Percentiles rank a stretch among this genome's conserved stretches.
Evolutionary conservation across 208 protist genomes (phyloP).

Genomic region (Trypanosoma congolense): DNA sequence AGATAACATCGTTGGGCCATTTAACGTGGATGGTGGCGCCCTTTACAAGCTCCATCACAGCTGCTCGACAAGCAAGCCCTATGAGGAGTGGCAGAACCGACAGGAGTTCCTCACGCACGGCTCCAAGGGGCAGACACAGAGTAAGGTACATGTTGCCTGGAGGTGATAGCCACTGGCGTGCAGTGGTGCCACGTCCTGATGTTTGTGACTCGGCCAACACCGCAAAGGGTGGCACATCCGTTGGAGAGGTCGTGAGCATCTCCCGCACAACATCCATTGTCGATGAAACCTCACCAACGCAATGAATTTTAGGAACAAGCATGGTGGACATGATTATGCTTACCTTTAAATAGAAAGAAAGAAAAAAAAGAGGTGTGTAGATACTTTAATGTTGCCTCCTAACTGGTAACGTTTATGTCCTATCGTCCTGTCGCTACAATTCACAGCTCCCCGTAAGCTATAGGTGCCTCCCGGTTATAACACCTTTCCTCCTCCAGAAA

Average conservation of each 20-base stretch:
- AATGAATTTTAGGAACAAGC: constrained; percentile 28
- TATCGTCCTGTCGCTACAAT: too few relatives aligned
- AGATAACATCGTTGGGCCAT: constrained; percentile 83
- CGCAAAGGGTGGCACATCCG: constrained; percentile 26
- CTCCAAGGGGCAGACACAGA: constrained; percentile 34
- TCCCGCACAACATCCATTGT: constrained; percentile 60
- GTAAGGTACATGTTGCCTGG: constrained; percentile 77
- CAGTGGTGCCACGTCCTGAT: constrained; percentile 46
- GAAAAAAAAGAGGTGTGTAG: too few relatives aligned
- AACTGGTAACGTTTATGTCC: too few relatives aligned
- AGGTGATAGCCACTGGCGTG: constrained; percentile 59
- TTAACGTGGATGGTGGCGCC: constrained; percentile 37
- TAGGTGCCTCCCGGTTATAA: too few relatives aligned
- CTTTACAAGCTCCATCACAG: constrained; percentile 29
- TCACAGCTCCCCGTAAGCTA: too few relatives aligned
- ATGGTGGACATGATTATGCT: background rate
- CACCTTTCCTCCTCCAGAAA: too few relatives aligned
- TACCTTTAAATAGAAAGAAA: background rate
- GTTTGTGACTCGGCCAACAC: constrained; percentile 48
- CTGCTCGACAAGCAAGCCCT: constrained; percentile 44
- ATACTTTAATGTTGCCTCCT: too few relatives aligned
- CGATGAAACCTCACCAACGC: constrained; percentile 37
- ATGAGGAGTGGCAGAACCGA: constrained; percentile 54
- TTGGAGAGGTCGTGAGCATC: constrained; percentile 16
- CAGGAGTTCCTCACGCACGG: constrained; percentile 20